Evolutionary conservation across 495 filamentous ascomycete species (phyloP).

Genomic region (Xylaria scruposa): DNA sequence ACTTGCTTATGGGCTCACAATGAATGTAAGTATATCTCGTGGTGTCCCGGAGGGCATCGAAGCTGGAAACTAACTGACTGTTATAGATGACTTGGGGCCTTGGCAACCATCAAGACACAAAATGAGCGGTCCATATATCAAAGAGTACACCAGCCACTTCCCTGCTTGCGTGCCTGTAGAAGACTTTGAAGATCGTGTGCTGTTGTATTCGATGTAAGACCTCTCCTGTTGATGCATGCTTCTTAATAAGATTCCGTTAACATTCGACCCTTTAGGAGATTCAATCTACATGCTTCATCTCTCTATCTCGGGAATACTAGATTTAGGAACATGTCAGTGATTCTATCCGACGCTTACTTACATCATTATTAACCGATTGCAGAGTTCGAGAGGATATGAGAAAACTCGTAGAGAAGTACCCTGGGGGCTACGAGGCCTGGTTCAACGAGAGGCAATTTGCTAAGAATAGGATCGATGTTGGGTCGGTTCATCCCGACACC

Average conservation of each 20-base stretch:
- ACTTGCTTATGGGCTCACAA: conserved; percentile 7
- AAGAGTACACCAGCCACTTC: not conserved
- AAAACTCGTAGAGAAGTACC: not conserved
- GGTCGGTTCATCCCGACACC: not conserved
- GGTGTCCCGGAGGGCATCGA: not conserved
- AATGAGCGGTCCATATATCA: not conserved
- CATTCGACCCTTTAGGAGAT: not conserved
- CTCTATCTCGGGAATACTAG: not conserved
- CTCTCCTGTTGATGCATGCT: not conserved
- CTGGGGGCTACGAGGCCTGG: conserved; percentile 3
- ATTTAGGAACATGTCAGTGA: conserved; percentile 3
- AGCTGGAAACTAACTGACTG: not conserved
- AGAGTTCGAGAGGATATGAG: conserved; percentile 8
- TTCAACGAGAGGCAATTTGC: not conserved
- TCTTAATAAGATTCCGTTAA: not conserved
- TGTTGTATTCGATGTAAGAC: not conserved
- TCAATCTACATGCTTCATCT: conserved; percentile 2
- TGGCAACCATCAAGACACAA: not conserved
- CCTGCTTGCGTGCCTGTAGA: not conserved
- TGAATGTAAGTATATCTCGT: not conserved
- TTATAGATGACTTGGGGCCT: not conserved
- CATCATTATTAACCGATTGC: not conserved
- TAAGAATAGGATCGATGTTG: not conserved
- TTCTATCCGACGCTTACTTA: not conserved
- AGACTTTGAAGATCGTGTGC: conserved; percentile 10